These are phyloP conservation scores for Candida andamanensis DNA, from an alignment of 805 yeast species.

Conservation along the genomic window DNA sequence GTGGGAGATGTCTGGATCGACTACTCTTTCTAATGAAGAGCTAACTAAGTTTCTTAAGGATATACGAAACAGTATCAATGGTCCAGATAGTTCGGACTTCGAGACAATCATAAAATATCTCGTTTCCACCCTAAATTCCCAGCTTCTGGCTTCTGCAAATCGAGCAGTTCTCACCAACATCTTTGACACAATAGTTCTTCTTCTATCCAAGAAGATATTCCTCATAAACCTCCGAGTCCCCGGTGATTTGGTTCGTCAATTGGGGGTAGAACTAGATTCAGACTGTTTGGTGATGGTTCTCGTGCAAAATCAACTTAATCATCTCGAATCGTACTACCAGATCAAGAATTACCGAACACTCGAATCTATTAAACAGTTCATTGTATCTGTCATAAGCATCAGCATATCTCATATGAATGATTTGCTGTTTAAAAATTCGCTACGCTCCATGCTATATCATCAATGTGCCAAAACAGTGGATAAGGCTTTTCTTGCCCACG, in stretches of 20 bases:
- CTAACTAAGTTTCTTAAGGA: conserved; percentile 29
- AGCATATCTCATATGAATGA: conserved; percentile 25
- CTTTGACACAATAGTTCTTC: conserved; percentile 27
- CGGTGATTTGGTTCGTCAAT: not conserved
- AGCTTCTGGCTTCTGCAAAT: conserved; percentile 5
- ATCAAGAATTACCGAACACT: conserved; percentile 1
- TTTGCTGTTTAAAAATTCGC: conserved; percentile 17
- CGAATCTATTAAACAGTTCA: conserved; percentile 25
- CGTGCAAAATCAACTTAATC: conserved; percentile 1
- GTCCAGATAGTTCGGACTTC: conserved; percentile 23
- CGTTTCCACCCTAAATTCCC: conserved; percentile 11
- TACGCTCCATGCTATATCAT: not conserved
- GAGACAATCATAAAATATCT: conserved; percentile 29
- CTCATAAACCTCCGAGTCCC: conserved; percentile 14
- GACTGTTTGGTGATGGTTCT: conserved; percentile 4
- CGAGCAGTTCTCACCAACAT: conserved; percentile 17
- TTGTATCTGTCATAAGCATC: conserved; percentile 28
- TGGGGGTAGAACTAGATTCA: conserved; percentile 1
- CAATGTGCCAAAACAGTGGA: conserved; percentile 1
- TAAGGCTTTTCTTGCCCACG: not conserved
- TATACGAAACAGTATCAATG: conserved; percentile 24
- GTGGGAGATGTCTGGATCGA: too few species aligned
- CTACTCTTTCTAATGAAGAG: conserved; percentile 24
- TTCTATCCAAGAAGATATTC: conserved; percentile 26
- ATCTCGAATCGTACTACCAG: conserved; percentile 1